Conservation (phyloP, 306 rosid genomes). For the Vigna unguiculata region DNA sequence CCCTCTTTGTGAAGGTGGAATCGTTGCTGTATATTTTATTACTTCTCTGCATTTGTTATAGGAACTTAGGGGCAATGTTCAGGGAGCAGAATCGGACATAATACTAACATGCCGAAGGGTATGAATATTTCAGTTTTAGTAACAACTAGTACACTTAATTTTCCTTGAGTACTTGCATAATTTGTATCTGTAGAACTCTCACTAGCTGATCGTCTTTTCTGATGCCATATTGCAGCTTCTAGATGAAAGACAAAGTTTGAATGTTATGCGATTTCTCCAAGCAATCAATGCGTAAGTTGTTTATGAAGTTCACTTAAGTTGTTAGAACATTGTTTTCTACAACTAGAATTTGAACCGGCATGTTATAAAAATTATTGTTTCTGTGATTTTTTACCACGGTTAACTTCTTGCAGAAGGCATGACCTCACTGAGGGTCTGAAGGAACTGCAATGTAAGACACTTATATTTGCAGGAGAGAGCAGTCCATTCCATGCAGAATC, state of each 20-base stretch:
- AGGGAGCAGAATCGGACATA: conserved; percentile 67
- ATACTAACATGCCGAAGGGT: conserved; percentile 80
- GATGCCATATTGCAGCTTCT: conserved; percentile 64
- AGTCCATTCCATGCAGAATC: conserved; percentile 86
- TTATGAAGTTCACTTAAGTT: neutral
- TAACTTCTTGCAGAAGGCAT: conserved; percentile 64
- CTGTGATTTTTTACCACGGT: conserved; percentile 23
- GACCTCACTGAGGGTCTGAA: conserved; percentile 73
- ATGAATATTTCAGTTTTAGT: conserved; percentile 41
- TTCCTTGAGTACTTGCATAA: conserved; percentile 7
- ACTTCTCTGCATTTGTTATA: conserved; percentile 37
- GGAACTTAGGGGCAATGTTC: conserved; percentile 79
- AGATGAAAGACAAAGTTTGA: conserved; percentile 85
- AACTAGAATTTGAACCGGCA: conserved; percentile 4
- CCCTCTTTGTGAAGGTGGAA: neutral
- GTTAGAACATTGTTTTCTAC: conserved; percentile 8
- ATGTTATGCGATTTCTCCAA: conserved; percentile 87
- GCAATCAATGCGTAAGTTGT: conserved; percentile 73
- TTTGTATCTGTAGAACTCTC: conserved; percentile 20
- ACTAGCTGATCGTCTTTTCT: conserved; percentile 37
- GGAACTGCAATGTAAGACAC: conserved; percentile 77
- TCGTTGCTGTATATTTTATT: conserved; percentile 29
- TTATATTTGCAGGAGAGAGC: conserved; percentile 82
- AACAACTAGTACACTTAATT: neutral
- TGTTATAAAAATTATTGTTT: neutral